Evolutionary conservation across 768 basidiomycete genomes (phyloP).

Genomic region (Russula olivacea): DNA sequence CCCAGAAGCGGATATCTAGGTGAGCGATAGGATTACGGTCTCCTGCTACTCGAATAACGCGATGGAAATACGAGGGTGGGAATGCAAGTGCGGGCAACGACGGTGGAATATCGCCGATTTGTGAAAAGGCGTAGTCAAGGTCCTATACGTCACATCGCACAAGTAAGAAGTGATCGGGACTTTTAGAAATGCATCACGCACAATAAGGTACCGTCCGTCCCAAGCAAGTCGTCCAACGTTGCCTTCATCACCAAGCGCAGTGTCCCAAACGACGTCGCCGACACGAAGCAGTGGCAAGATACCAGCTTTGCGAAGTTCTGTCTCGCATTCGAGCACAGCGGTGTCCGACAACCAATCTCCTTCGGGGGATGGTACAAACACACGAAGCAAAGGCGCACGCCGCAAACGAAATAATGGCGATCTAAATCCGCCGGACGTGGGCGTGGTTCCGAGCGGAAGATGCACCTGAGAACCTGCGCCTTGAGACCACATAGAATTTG

Average conservation of each 20-base stretch:
- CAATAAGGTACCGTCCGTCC: slow-evolving; percentile 86
- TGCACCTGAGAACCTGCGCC: slow-evolving; percentile 34
- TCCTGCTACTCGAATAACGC: slow-evolving; percentile 57
- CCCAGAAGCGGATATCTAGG: slow-evolving; percentile 74
- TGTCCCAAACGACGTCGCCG: slow-evolving; percentile 85
- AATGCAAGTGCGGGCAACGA: slow-evolving; percentile 78
- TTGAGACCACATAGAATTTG: slow-evolving; percentile 43
- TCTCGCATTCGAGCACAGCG: slow-evolving; percentile 77
- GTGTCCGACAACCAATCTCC: slow-evolving; percentile 83
- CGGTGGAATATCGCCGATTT: slow-evolving; percentile 68
- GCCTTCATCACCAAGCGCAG: slow-evolving; percentile 79
- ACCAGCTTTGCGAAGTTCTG: slow-evolving; percentile 66
- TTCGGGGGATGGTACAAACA: slow-evolving; percentile 82
- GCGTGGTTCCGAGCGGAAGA: slow-evolving; percentile 12
- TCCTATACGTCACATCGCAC: slow-evolving; percentile 43
- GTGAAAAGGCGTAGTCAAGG: slow-evolving; percentile 76
- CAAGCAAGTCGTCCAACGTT: slow-evolving; percentile 79
- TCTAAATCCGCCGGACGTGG: slow-evolving; percentile 37
- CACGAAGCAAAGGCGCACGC: slow-evolving; percentile 70
- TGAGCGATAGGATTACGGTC: slow-evolving; percentile 49
- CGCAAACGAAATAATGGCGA: slow-evolving; percentile 67
- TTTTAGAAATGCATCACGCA: slow-evolving; percentile 38
- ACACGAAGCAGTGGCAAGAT: slow-evolving; percentile 55
- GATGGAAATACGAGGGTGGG: slow-evolving; percentile 85
- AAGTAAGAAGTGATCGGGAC: not conserved